phyloP scores from a whole-genome alignment of 192 early-diverging fungal species.

The Coemansia sp. region DNA sequence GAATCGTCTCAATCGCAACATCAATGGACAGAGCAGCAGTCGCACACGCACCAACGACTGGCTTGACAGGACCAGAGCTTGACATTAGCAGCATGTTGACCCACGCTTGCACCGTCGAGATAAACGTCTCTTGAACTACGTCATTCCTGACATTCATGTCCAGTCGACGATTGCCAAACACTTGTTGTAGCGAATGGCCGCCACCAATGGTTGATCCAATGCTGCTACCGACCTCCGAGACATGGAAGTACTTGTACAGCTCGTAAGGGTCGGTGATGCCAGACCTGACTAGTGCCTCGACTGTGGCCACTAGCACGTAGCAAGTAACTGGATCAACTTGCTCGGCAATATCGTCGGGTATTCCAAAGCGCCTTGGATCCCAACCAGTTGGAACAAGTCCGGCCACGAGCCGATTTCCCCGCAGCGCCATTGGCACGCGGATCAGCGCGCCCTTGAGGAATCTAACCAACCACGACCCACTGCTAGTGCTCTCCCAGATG shows the following conservation, averaged over 20 bases:
- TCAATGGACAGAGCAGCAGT: constrained; percentile 91
- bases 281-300: constrained; percentile 84
- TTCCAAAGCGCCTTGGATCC: constrained; percentile 85
- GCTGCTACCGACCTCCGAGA: constrained; percentile 89
- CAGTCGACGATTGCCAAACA: constrained; percentile 72
- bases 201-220: constrained; percentile 90
- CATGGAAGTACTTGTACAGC: constrained; percentile 94
- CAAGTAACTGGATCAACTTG: constrained; percentile 90
- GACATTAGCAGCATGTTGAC: constrained; percentile 93
- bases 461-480: constrained; percentile 76
- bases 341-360: constrained; percentile 84
- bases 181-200: constrained; percentile 65
- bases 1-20: constrained; percentile 84
- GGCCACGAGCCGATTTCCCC: constrained; percentile 78
- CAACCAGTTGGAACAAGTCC: constrained; percentile 94
- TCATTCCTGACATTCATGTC: constrained; percentile 82
- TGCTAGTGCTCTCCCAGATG: constrained; percentile 44
- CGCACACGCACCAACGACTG: constrained; percentile 82
- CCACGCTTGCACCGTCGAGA: constrained; percentile 96
- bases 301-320: constrained; percentile 84
- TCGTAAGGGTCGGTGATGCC: constrained; percentile 97
- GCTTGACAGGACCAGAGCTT: constrained; percentile 84
- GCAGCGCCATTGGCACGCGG: constrained; percentile 85
- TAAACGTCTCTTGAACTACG: constrained; percentile 88
- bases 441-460: constrained; percentile 87